phyloP scores from a whole-genome alignment of 1,139 yeast genomes.

The Debaryomyces sp. region DNA sequence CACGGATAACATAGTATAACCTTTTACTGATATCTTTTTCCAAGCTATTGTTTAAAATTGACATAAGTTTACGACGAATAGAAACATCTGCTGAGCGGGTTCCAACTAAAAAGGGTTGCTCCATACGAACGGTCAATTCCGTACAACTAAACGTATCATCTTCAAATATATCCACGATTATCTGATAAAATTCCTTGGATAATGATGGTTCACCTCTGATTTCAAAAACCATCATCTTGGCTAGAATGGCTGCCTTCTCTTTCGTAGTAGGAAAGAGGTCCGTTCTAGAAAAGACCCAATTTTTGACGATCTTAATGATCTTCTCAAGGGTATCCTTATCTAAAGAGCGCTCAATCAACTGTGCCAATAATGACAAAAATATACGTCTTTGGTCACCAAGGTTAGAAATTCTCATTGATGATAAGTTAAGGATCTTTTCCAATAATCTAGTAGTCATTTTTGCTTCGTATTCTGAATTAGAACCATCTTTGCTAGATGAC shows the following conservation, averaged over 20 bases:
- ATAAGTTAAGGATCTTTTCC: conserved; percentile 74
- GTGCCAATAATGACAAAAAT: conserved; percentile 83
- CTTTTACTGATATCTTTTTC: conserved; percentile 82
- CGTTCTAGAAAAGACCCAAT: conserved; percentile 85
- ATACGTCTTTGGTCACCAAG: conserved; percentile 93
- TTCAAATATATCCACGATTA: conserved; percentile 86
- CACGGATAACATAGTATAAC: conserved; percentile 80
- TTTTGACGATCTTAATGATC: conserved; percentile 76
- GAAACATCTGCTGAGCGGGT: conserved; percentile 79
- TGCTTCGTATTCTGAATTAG: conserved; percentile 64
- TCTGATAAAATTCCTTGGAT: conserved; percentile 79
- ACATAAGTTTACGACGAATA: conserved; percentile 79
- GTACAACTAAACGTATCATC: conserved; percentile 79
- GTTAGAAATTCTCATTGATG: conserved; percentile 77
- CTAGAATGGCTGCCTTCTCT: conserved; percentile 91
- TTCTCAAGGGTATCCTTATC: conserved; percentile 76
- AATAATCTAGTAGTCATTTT: conserved; percentile 75
- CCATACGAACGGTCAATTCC: conserved; percentile 93
- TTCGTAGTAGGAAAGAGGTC: conserved; percentile 93
- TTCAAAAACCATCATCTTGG: conserved; percentile 94
- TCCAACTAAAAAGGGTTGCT: conserved; percentile 94
- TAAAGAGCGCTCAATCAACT: conserved; percentile 84
- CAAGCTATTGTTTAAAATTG: conserved; percentile 75
- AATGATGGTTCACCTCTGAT: conserved; percentile 81
- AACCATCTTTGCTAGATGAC: conserved; percentile 32